Evolutionary conservation across 768 basidiomycete genomes (phyloP), one percentile per base, ranked within the genome.

Genomic region (Rhodotorula paludigena): DNA sequence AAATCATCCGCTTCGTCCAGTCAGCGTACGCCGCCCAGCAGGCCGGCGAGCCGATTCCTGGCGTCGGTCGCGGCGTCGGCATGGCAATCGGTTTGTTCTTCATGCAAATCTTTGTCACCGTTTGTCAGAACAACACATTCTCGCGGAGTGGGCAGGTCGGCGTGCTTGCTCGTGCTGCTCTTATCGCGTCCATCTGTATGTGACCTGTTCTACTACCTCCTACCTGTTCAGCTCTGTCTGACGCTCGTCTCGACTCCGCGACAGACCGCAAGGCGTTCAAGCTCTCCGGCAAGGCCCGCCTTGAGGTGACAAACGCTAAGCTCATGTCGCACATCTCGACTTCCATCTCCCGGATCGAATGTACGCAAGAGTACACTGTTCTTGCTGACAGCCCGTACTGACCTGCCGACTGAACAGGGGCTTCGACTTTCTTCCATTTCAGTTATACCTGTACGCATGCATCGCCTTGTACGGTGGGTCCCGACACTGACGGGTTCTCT

Each of bases 291-390:
- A 86, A 89, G 47, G 85, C 90, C 10, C 84, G 93, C 9, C 85
- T 86, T 2, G 85, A 84, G 8, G 82, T 92, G 39, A 85, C 89
- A 4, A 96, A 90, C 74, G 92, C 91, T 35, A 88, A 88, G 76
- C 83, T 96, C 16, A 87, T 94, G 68, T 93, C 91, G 73, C 92
- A 93, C 79, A 94, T 97, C 66, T 90, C 89, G 12, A 90, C 89
- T 0, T 90, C 91, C 74, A 86, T 93, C 35, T 90, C 88, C 35
- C 85, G 92, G n/a, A 89, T 96, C 76, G 91, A 96, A 75, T 96
- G 91, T n/a, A n/a, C n/a, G n/a, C n/a, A n/a, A n/a, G n/a, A n/a
- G n/a, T n/a, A n/a, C n/a, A n/a, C n/a, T n/a, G n/a, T n/a, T n/a
- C n/a, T n/a, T n/a, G n/a, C n/a, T n/a, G n/a, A n/a, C n/a, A n/a